phyloP scores from a whole-genome alignment of 495 filamentous ascomycete species.

The Penicillium coffeae region DNA sequence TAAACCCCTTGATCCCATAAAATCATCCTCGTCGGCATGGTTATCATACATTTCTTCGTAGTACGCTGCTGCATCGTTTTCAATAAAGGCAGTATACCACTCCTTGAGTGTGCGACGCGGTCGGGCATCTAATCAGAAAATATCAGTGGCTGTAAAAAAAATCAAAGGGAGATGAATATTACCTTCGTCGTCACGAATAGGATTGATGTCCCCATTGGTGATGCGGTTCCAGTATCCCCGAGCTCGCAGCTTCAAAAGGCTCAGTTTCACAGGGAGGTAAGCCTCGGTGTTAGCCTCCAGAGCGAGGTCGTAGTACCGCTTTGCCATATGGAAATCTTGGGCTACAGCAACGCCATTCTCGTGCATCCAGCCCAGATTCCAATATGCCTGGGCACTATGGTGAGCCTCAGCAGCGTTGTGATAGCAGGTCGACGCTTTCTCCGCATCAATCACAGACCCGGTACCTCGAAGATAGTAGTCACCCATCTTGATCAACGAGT shows the following conservation, averaged over 20 bases:
- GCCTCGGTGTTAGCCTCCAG: constrained; percentile 88
- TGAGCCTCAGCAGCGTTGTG: constrained; percentile 84
- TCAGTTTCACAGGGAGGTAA: constrained; percentile 89
- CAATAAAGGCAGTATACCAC: constrained; percentile 79
- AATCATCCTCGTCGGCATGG: constrained; percentile 55
- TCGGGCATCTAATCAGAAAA: constrained; percentile 47
- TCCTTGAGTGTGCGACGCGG: constrained; percentile 74
- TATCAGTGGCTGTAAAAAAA: not conserved
- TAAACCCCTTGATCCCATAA: constrained; percentile 49
- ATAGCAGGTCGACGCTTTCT: constrained; percentile 93
- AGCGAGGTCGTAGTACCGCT: constrained; percentile 90
- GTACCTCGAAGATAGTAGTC: constrained; percentile 88
- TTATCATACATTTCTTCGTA: constrained; percentile 53
- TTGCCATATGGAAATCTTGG: constrained; percentile 96
- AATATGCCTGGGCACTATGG: constrained; percentile 90
- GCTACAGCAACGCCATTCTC: constrained; percentile 92
- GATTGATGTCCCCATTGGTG: constrained; percentile 82
- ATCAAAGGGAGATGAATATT: constrained; percentile 22
- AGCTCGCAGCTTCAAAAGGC: constrained; percentile 76
- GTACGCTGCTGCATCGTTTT: constrained; percentile 59
- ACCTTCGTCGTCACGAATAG: constrained; percentile 86
- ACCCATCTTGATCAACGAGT: constrained; percentile 95
- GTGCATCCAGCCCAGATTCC: constrained; percentile 99
- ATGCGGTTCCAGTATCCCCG: constrained; percentile 92
- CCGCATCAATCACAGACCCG: constrained; percentile 64